Percentiles rank a stretch among this genome's conserved stretches.
Evolutionary conservation across 768 basidiomycete species (phyloP).

Genomic region (Brasilioporus rufonigricans): DNA sequence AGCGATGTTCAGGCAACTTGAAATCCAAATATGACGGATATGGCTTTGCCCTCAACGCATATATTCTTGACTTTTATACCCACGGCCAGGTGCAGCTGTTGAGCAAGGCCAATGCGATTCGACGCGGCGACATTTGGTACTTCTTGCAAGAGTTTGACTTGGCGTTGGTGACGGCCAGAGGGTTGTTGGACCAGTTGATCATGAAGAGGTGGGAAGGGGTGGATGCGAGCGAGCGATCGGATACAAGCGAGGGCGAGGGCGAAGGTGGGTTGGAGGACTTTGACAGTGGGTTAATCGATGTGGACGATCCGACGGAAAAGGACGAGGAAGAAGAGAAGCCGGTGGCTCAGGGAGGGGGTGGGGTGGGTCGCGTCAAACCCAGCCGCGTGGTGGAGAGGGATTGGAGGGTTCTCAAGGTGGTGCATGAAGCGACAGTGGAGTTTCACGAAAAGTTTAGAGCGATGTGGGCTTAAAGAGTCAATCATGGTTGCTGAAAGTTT

Average conservation of each 20-base stretch:
- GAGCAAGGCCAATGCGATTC: slow-evolving; percentile 52
- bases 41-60: slow-evolving; percentile 51
- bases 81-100: slow-evolving; percentile 59
- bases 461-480: slow-evolving; percentile 51
- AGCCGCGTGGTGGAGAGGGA: slow-evolving; percentile 42
- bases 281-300: slow-evolving; percentile 34
- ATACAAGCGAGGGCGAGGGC: slow-evolving; percentile 20
- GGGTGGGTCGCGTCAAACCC: slow-evolving; percentile 27
- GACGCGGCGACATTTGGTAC: slow-evolving; percentile 62
- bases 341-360: neutral
- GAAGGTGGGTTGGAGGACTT: slow-evolving; percentile 13
- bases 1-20: neutral
- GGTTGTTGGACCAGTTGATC: slow-evolving; percentile 46
- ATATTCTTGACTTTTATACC: slow-evolving; percentile 64
- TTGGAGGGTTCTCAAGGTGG: slow-evolving; percentile 55
- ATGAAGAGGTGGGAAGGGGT: slow-evolving; percentile 27
- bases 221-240: slow-evolving; percentile 9
- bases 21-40: neutral
- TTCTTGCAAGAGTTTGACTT: slow-evolving; percentile 56
- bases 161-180: slow-evolving; percentile 47
- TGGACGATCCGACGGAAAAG: slow-evolving; percentile 30
- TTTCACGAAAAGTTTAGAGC: slow-evolving; percentile 59
- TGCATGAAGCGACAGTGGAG: slow-evolving; percentile 42
- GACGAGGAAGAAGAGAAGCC: slow-evolving; percentile 17
- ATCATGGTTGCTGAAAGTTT: too few relatives aligned